phyloP scores from a whole-genome alignment of 2,329 filamentous ascomycete genomes.

The Cladosporium sp. region DNA sequence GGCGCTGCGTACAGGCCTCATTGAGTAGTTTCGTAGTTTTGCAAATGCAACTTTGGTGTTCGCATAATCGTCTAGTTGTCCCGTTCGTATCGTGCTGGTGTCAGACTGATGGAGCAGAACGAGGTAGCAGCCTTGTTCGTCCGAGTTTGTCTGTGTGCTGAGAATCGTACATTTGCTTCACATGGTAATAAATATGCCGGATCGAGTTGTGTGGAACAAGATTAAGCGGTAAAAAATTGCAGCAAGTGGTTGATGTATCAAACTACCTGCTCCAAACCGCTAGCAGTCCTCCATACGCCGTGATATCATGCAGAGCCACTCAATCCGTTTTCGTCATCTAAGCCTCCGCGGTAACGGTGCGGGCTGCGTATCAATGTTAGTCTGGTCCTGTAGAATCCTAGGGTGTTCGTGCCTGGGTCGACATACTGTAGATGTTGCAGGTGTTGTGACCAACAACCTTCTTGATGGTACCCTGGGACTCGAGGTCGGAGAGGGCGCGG shows the following conservation, averaged over 20 bases:
- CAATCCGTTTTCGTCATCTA: constrained; percentile 18
- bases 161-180: neutral
- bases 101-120: neutral
- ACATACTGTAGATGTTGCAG: constrained; percentile 96
- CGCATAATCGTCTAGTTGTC: neutral
- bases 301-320: constrained; percentile 22
- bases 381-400: neutral
- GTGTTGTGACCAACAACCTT: constrained; percentile 95
- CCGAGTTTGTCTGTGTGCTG: neutral
- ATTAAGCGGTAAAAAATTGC: constrained; percentile 21
- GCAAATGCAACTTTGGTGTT: neutral
- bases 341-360: constrained; percentile 18
- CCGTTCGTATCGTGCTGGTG: neutral
- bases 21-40: neutral
- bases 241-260: constrained; percentile 20
- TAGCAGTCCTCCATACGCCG: constrained; percentile 22
- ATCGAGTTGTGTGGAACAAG: neutral
- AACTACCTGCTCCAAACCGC: constrained; percentile 22
- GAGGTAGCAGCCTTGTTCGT: neutral
- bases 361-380: constrained; percentile 18
- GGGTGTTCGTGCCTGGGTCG: neutral
- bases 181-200: neutral
- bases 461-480: constrained; percentile 99
- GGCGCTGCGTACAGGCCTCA: constrained; percentile 24
- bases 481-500: constrained; percentile 84